Conservation (phyloP, 345 rosid species). For the Gossypium bickii region DNA sequence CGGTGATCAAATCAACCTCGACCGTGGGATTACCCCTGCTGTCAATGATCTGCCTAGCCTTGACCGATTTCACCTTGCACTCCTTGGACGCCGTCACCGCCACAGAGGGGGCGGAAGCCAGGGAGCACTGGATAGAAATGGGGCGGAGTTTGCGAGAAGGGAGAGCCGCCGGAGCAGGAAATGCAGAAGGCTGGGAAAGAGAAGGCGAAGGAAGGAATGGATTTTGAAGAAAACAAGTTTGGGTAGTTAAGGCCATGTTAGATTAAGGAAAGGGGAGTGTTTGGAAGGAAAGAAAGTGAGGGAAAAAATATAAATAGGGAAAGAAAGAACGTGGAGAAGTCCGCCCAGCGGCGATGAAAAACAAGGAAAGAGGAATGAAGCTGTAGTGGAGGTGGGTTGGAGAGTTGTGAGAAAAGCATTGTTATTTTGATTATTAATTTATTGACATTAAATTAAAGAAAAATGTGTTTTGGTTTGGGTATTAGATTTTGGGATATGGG, state of each 20-base stretch:
- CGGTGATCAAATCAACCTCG: conserved; percentile 91
- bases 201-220: conserved; percentile 26
- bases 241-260: conserved; percentile 56
- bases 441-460: not conserved
- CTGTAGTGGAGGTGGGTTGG: not conserved
- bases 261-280: too few relatives aligned
- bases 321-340: conserved; percentile 16
- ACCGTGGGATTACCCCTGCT: conserved; percentile 98
- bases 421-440: not conserved
- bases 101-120: conserved; percentile 31
- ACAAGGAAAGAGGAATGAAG: not conserved
- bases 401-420: not conserved
- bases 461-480: not conserved
- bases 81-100: conserved; percentile 23
- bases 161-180: conserved; percentile 18
- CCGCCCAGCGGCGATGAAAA: conserved; percentile 40
- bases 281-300: not conserved
- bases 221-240: conserved; percentile 33
- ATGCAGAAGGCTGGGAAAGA: conserved; percentile 24
- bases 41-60: conserved; percentile 97
- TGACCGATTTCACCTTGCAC: conserved; percentile 63
- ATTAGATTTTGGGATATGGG: not conserved
- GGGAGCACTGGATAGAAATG: conserved; percentile 49
- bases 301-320: not conserved
- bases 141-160: conserved; percentile 35